A percentile compares a stretch with the other conserved stretches of the same genome.
phyloP scores from a whole-genome alignment of 148 eudicot species.

The Euryodendron excelsum region DNA sequence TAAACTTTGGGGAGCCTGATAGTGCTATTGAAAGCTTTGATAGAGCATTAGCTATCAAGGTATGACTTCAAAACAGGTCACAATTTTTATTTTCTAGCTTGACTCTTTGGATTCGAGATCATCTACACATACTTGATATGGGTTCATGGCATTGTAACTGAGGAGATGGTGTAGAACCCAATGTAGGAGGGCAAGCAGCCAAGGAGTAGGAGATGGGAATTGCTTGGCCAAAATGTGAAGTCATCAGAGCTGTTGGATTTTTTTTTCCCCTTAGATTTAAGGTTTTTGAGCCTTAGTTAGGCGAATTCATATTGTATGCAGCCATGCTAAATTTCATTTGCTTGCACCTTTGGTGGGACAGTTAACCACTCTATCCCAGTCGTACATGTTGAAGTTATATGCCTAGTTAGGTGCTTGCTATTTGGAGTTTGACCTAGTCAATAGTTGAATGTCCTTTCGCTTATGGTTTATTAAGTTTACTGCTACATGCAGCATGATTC shows the following conservation, averaged over 20 bases:
- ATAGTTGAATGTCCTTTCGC: neutral
- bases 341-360: neutral
- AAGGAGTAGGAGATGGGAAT: neutral
- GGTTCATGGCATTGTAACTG: neutral
- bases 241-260: neutral
- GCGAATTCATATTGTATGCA: neutral
- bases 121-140: neutral
- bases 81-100: neutral
- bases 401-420: neutral
- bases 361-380: neutral
- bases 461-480: neutral
- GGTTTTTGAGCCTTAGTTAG: neutral
- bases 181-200: too few relatives aligned
- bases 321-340: neutral
- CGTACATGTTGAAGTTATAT: neutral
- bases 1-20: constrained; percentile 93
- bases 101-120: neutral
- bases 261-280: neutral
- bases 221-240: neutral
- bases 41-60: constrained; percentile 75
- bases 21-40: constrained; percentile 73
- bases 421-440: neutral
- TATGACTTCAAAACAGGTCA: constrained; percentile 11
- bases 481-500: constrained; percentile 60
- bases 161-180: neutral